Conservation (phyloP, 768 basidiomycete genomes). For the Pilatotrama ljubarskyi region DNA sequence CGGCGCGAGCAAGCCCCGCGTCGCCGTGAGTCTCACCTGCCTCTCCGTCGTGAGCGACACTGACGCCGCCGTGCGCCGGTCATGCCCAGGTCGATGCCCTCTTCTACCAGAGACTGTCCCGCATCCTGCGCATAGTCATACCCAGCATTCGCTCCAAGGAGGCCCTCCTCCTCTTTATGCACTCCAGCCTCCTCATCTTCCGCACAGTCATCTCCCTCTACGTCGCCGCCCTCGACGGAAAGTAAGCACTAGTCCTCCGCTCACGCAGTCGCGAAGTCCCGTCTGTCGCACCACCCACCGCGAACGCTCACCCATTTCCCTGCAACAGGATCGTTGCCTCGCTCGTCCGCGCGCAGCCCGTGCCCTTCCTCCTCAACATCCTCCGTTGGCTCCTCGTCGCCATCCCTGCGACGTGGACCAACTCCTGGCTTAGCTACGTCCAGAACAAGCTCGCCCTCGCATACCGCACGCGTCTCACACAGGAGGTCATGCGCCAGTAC, state of each 20-base stretch:
- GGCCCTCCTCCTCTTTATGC: constrained; percentile 81
- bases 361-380: constrained; percentile 82
- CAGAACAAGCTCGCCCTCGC: constrained; percentile 92
- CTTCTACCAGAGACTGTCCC: constrained; percentile 80
- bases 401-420: constrained; percentile 90
- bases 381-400: constrained; percentile 89
- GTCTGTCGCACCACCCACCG: neutral
- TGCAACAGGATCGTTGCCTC: constrained; percentile 84
- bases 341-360: constrained; percentile 82
- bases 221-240: constrained; percentile 92
- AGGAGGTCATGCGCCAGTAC: constrained; percentile 80
- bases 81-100: constrained; percentile 76
- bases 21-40: constrained; percentile 55
- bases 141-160: constrained; percentile 85
- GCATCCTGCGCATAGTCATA: constrained; percentile 84
- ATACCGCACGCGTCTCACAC: constrained; percentile 83
- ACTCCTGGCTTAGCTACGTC: constrained; percentile 89
- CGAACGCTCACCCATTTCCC: neutral
- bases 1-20: constrained; percentile 52
- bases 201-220: constrained; percentile 92
- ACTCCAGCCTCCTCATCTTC: constrained; percentile 85
- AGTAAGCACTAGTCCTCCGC: constrained; percentile 47
- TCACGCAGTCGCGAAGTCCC: too few relatives aligned
- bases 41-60: neutral
- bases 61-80: neutral